A percentile compares a stretch with the other conserved stretches of the same genome.
Conservation (phyloP, 1,284 basidiomycete genomes). For the Bondarzewia mesenterica region DNA sequence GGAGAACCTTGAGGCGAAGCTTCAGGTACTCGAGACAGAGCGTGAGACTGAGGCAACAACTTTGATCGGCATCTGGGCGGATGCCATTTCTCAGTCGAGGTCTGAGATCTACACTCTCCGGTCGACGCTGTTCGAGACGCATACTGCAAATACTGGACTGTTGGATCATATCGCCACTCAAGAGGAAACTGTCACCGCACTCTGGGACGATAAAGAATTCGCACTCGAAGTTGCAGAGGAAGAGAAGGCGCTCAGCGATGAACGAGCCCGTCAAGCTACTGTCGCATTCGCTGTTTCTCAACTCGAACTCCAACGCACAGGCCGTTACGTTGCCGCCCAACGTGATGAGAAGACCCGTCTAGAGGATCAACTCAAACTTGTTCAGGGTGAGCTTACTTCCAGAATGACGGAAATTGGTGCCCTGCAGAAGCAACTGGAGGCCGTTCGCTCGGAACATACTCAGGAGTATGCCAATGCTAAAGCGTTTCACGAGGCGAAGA, state of each 20-base stretch:
- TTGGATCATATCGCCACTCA: neutral
- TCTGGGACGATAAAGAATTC: constrained; percentile 4
- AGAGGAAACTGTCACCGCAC: constrained; percentile 1
- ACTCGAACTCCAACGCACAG: constrained; percentile 9
- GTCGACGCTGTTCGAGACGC: constrained; percentile 7
- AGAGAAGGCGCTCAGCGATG: constrained; percentile 4
- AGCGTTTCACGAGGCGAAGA: constrained; percentile 1
- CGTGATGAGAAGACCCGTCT: constrained; percentile 1
- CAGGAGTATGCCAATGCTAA: constrained; percentile 2
- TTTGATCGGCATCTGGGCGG: constrained; percentile 23
- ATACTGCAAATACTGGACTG: constrained; percentile 2
- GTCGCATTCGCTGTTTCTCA: constrained; percentile 26
- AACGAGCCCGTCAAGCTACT: constrained; percentile 19
- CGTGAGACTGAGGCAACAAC: neutral
- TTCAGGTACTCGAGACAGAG: constrained; percentile 10
- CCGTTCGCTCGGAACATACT: constrained; percentile 12
- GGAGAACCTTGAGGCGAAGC: constrained; percentile 43
- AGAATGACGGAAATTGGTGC: constrained; percentile 22
- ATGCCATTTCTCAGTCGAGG: constrained; percentile 18
- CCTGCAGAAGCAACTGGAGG: constrained; percentile 18
- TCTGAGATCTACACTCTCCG: neutral
- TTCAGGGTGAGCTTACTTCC: constrained; percentile 16
- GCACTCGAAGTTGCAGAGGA: constrained; percentile 7
- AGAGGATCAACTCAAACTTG: constrained; percentile 10
- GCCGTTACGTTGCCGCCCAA: neutral